Evolutionary conservation across 2,329 filamentous ascomycete genomes (phyloP).

Genomic region (Colletotrichum theobromicola): DNA sequence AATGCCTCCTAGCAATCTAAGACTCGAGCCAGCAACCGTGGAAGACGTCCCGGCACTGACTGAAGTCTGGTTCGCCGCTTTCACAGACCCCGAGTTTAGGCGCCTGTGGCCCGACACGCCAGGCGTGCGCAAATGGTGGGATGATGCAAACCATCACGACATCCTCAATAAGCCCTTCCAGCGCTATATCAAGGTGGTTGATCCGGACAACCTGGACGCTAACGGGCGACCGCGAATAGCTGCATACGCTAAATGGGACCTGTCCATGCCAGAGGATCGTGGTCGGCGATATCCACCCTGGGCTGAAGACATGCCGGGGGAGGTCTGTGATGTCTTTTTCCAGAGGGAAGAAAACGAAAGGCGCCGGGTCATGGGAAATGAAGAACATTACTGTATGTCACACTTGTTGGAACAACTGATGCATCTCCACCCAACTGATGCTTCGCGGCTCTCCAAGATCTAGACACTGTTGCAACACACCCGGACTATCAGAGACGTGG

Average conservation of each 20-base stretch:
- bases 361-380: neutral
- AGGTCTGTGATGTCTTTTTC: neutral
- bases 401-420: neutral
- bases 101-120: conserved; percentile 15
- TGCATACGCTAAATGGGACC: conserved; percentile 18
- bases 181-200: conserved; percentile 14
- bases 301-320: conserved; percentile 2
- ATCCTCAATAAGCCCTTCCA: conserved; percentile 6
- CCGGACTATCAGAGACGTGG: conserved; percentile 30
- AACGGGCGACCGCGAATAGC: neutral
- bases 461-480: conserved; percentile 29
- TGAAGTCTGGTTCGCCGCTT: conserved; percentile 17
- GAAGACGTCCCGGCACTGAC: conserved; percentile 11
- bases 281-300: conserved; percentile 9
- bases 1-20: neutral
- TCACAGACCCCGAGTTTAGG: conserved; percentile 2
- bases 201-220: neutral
- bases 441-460: conserved; percentile 18
- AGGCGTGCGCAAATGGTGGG: conserved; percentile 16
- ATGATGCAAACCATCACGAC: conserved; percentile 8
- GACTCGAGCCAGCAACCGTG: neutral
- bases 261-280: neutral
- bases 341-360: neutral
- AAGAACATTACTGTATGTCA: conserved; percentile 1
- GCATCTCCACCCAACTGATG: neutral